Evolutionary conservation across 176 grass and related monocot species (phyloP).

Genomic region (Thinopyrum elongatum): DNA sequence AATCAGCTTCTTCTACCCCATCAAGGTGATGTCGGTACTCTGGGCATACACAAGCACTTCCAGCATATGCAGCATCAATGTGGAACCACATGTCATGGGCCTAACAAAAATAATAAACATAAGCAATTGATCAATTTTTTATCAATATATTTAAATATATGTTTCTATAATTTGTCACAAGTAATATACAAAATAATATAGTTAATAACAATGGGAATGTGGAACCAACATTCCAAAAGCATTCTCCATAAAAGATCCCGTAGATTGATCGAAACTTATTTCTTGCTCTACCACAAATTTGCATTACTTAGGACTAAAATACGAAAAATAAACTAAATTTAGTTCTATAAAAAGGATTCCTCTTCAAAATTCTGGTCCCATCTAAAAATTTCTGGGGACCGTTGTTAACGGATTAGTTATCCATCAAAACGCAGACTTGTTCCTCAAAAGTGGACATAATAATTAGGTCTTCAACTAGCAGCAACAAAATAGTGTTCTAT

Average conservation of each 20-base stretch:
- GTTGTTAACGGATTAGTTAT: background rate
- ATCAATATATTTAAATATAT: background rate
- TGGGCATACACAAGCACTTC: constrained; percentile 73
- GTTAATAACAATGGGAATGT: background rate
- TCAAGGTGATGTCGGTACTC: constrained; percentile 72
- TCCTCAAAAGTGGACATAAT: background rate
- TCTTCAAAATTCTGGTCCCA: background rate
- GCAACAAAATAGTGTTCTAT: background rate
- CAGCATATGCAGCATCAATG: constrained; percentile 82
- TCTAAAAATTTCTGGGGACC: background rate
- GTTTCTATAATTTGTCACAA: background rate
- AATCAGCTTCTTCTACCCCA: constrained; percentile 87
- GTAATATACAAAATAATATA: constrained; percentile 21
- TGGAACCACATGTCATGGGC: constrained; percentile 67
- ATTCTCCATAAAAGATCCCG: background rate
- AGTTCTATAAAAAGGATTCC: background rate
- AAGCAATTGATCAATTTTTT: background rate
- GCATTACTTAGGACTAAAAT: background rate
- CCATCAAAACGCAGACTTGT: background rate
- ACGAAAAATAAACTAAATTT: background rate
- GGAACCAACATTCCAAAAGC: constrained; percentile 9
- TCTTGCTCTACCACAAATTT: background rate
- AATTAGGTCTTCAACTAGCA: background rate
- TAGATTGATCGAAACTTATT: background rate
- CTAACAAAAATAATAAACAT: constrained; percentile 23